A percentile compares a stretch with the other conserved stretches of the same genome.
phyloP scores from a whole-genome alignment of 768 basidiomycete species.

The Hydnomerulius pinastri region DNA sequence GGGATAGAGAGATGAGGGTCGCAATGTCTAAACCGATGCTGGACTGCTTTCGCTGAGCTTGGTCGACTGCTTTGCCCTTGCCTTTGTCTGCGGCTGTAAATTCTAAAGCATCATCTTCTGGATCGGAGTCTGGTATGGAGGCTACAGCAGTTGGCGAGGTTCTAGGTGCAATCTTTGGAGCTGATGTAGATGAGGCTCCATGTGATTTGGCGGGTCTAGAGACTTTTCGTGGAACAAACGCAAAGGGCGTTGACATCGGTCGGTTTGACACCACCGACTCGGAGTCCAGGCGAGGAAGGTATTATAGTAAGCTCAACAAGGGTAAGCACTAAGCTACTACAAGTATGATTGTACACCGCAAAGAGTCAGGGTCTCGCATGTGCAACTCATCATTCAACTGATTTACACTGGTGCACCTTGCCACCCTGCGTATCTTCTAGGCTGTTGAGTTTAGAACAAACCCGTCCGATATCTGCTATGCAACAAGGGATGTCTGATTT shows the following conservation, averaged over 20 bases:
- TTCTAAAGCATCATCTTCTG: constrained; percentile 6
- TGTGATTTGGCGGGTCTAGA: constrained; percentile 34
- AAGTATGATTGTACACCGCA: too few species aligned
- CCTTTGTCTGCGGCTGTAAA: constrained; percentile 20
- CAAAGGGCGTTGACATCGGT: constrained; percentile 33
- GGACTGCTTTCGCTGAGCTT: constrained; percentile 16
- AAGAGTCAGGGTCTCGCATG: too few species aligned
- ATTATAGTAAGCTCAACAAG: too few species aligned
- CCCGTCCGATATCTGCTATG: too few species aligned
- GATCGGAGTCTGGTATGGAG: constrained; percentile 3
- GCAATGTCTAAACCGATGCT: constrained; percentile 47
- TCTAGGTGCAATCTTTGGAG: too few species aligned
- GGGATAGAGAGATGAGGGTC: constrained; percentile 52
- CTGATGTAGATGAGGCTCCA: constrained; percentile 17
- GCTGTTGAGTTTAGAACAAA: too few species aligned
- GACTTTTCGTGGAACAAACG: constrained; percentile 51
- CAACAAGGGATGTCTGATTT: too few species aligned
- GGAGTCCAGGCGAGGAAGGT: background rate
- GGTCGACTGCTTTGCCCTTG: constrained; percentile 22
- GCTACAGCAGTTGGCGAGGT: constrained; percentile 11
- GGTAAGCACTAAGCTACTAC: too few species aligned
- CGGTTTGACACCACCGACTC: background rate
- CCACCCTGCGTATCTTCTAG: too few species aligned
- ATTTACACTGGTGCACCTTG: too few species aligned
- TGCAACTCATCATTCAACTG: too few species aligned